Percentiles rank a stretch among this genome's conserved stretches.
phyloP scores from a whole-genome alignment of 2,329 filamentous ascomycete genomes.

The Colletotrichum sp. region DNA sequence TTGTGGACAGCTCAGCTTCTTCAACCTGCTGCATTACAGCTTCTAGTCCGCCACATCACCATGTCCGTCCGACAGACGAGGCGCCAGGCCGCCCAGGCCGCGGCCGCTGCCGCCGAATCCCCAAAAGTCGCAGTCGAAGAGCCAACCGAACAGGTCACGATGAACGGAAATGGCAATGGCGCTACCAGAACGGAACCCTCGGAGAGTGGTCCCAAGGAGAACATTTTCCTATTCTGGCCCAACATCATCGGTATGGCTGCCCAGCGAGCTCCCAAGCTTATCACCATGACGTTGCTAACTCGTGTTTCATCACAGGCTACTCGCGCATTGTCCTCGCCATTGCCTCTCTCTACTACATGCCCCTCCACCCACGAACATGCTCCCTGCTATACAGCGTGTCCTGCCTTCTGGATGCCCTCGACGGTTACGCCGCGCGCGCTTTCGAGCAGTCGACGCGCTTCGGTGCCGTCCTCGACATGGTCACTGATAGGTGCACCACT shows the following conservation, averaged over 20 bases:
- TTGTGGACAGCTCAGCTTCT: background rate
- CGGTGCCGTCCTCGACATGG: constrained; percentile 97
- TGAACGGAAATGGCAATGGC: constrained; percentile 53
- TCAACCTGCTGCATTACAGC: background rate
- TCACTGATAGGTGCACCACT: constrained; percentile 97
- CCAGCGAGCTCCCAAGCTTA: background rate
- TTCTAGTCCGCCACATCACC: constrained; percentile 8
- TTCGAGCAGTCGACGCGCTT: constrained; percentile 94
- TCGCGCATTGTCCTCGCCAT: constrained; percentile 80
- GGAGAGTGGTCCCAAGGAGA: constrained; percentile 59
- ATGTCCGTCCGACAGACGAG: constrained; percentile 47
- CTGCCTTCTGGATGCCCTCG: constrained; percentile 92
- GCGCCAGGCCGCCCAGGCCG: constrained; percentile 40
- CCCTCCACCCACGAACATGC: constrained; percentile 95
- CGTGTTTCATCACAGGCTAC: constrained; percentile 62
- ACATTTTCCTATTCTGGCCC: constrained; percentile 83
- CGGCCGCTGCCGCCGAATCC: constrained; percentile 1
- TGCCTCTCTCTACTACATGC: constrained; percentile 98
- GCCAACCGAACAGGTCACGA: constrained; percentile 22
- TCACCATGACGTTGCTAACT: background rate
- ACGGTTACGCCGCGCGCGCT: constrained; percentile 83
- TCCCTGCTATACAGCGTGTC: constrained; percentile 91
- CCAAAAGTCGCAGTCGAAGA: background rate
- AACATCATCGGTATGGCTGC: constrained; percentile 75
- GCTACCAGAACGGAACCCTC: constrained; percentile 37